Percentiles rank a stretch among this genome's conserved stretches.
These are phyloP conservation scores for Saccharomyces uvarum DNA, from an alignment of 1,139 yeast species.

Conservation along the genomic window DNA sequence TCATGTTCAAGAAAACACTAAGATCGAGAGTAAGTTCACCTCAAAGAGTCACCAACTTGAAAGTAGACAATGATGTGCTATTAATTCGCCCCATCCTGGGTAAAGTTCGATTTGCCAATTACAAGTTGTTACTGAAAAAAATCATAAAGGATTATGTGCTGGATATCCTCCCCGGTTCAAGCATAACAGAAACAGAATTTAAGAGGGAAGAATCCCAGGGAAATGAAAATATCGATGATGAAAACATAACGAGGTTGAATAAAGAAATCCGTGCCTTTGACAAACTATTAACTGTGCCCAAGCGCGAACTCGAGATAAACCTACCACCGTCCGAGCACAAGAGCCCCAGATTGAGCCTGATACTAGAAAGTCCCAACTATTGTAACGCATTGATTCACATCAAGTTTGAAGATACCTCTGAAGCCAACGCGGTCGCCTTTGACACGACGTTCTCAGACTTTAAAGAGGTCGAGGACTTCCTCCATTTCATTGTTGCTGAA, in stretches of 20 bases:
- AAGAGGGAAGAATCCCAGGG: not conserved
- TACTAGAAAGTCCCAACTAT: conserved; percentile 27
- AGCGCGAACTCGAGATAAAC: conserved; percentile 17
- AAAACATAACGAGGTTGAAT: conserved; percentile 20
- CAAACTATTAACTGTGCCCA: conserved; percentile 18
- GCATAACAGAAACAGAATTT: conserved; percentile 8
- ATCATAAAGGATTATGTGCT: conserved; percentile 24
- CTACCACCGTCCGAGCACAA: conserved; percentile 7
- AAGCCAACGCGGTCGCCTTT: conserved; percentile 13
- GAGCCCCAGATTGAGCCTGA: conserved; percentile 14
- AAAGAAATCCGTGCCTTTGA: conserved; percentile 24
- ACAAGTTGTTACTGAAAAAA: conserved; percentile 23
- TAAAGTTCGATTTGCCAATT: conserved; percentile 28
- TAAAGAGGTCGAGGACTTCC: conserved; percentile 31
- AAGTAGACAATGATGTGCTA: conserved; percentile 15
- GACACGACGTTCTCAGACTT: conserved; percentile 29
- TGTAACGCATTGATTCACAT: conserved; percentile 27
- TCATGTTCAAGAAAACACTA: conserved; percentile 41
- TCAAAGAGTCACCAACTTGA: conserved; percentile 8
- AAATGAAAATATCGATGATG: conserved; percentile 9
- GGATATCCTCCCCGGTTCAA: conserved; percentile 17
- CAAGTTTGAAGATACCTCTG: conserved; percentile 10
- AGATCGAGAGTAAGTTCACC: conserved; percentile 16
- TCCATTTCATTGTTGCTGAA: conserved; percentile 28
- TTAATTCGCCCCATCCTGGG: conserved; percentile 30